Base-by-base conservation (phyloP, 2,329 filamentous ascomycete species). In the Fusarium piperis region DNA sequence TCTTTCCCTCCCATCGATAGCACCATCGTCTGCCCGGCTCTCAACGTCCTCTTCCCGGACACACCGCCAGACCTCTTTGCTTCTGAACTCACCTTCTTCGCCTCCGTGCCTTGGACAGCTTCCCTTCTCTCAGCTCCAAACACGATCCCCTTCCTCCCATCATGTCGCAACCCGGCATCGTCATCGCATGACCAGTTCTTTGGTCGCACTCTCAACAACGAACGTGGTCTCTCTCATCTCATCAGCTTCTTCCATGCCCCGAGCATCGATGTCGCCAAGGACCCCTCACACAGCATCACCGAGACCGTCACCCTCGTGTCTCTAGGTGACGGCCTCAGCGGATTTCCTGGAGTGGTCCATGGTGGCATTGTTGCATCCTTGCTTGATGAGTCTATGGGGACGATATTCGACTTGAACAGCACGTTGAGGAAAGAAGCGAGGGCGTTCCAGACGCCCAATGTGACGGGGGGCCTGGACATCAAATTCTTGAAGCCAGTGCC, bases 381-480 rank as follows among this genome's bases (percentile, higher is more conserved):
- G 59, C 65, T 81, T 26, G 82, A 84, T 53, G 82, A 83, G 75
- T 70, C 78, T 6, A 79, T 81, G 69, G 80, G 81, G 4, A 72
- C 74, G 2, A 64, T 84, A 18, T 77, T 80, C 23, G 81, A 83
- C 56, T 70, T 82, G 8, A 84, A 84, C 30, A 61, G 69, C 20
- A 77, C 76, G 0, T 68, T 83, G 38, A 76, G 76, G 2, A 81
- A 82, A 64, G 62, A 76, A 1, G 76, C 74, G 1, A 67, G 72
- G 13, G 68, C 77, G 0, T 81, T 79, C 44, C 68, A 68, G 51
- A 71, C 75, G 2, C 73, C 70, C 36, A 80, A 72, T 36, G 74
- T 83, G 12, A 83, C 82, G 16, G 82, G 75, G 0, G 76, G 71
- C 3, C 68, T 84, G 53, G 74, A 81, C 11, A 78, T 82, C 6